These are phyloP conservation scores for Paracoccidioides lutzii DNA, from an alignment of 2,329 filamentous ascomycete genomes.

Conservation along the genomic window DNA sequence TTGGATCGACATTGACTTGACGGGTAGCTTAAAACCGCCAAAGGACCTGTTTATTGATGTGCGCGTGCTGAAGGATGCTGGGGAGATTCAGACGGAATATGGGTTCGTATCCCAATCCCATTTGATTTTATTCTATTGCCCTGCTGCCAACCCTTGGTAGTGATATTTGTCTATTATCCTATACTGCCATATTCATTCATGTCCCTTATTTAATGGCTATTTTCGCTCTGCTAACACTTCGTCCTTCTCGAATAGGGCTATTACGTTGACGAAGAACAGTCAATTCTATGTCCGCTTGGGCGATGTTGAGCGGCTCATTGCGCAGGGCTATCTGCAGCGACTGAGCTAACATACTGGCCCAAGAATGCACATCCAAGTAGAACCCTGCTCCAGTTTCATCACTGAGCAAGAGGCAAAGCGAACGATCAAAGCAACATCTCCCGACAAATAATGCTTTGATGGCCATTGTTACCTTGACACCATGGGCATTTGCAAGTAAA, in stretches of 20 bases:
- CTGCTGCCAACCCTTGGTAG: background rate
- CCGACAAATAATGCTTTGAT: background rate
- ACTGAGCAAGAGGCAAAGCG: background rate
- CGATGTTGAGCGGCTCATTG: conserved; percentile 86
- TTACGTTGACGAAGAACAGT: conserved; percentile 94
- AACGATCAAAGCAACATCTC: background rate
- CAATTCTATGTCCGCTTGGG: conserved; percentile 95
- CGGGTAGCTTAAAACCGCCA: conserved; percentile 86
- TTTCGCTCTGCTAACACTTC: background rate
- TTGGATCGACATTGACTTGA: conserved; percentile 95
- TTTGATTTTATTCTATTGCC: background rate
- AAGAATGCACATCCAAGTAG: background rate
- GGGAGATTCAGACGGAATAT: conserved; percentile 98
- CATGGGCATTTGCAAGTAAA: too few relatives aligned
- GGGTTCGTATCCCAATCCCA: conserved; percentile 48
- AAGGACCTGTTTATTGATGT: conserved; percentile 95
- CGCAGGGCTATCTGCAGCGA: conserved; percentile 88
- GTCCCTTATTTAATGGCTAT: conserved; percentile 9
- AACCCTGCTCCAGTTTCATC: background rate
- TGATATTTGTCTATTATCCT: background rate
- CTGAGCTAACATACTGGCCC: conserved; percentile 48
- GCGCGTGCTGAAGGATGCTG: conserved; percentile 85
- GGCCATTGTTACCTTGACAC: background rate
- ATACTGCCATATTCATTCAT: background rate
- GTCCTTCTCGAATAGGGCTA: conserved; percentile 47